Conservation (phyloP, 805 yeast genomes). For the Saturnispora sekii region DNA sequence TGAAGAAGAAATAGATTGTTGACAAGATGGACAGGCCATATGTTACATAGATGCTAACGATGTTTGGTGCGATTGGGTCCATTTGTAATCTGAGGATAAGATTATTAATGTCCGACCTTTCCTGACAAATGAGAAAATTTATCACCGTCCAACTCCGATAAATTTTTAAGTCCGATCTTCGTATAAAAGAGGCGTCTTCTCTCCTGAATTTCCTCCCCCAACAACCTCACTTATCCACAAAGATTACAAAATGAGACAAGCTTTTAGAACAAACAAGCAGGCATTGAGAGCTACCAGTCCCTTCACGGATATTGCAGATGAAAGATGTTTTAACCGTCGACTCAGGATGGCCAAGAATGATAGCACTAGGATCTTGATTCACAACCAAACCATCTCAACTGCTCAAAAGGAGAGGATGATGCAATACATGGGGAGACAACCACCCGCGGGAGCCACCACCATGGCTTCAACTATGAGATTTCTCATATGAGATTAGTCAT, state of each 20-base stretch:
- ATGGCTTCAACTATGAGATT: no score
- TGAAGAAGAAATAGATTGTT: constrained; percentile 39
- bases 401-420: constrained; percentile 1
- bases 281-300: neutral
- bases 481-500: no score
- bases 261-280: neutral
- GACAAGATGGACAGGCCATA: constrained; percentile 49
- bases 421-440: neutral
- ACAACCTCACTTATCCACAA: no score
- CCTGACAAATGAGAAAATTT: neutral
- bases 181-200: neutral
- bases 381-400: neutral
- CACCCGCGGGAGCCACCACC: no score
- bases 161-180: no score
- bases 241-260: neutral
- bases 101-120: neutral
- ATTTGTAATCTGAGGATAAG: constrained; percentile 10
- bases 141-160: no score
- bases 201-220: neutral
- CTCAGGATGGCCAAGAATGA: neutral
- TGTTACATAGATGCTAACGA: constrained; percentile 41
- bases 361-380: neutral
- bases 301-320: neutral
- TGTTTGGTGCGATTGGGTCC: constrained; percentile 13
- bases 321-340: constrained; percentile 1